Conservation (phyloP, 306 rosid genomes). For the Cicer bijugum region DNA sequence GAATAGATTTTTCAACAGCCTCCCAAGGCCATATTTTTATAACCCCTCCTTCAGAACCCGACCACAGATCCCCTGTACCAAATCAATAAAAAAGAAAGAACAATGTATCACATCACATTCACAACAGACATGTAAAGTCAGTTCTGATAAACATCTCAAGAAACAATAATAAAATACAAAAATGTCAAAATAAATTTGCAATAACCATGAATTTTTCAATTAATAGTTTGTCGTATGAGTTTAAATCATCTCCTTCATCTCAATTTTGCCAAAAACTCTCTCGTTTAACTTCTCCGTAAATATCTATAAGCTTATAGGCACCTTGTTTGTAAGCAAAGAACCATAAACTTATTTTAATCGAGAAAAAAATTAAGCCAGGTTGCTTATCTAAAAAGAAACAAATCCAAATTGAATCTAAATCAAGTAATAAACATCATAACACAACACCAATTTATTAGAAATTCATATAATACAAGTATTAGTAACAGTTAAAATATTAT, state of each 20-base stretch:
- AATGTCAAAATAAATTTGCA: neutral
- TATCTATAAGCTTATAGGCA: neutral
- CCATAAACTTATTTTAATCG: neutral
- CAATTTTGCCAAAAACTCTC: neutral
- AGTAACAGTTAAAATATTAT: neutral
- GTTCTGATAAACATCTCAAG: conserved; percentile 18
- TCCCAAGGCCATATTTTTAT: conserved; percentile 95
- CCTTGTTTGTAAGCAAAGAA: neutral
- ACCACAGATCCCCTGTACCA: conserved; percentile 92
- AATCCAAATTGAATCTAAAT: neutral
- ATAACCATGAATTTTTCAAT: neutral
- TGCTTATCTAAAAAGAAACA: neutral
- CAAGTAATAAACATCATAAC: conserved; percentile 12
- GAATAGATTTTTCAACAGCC: conserved; percentile 74
- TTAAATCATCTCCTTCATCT: neutral
- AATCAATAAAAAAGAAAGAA: conserved; percentile 38
- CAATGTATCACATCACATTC: conserved; percentile 41
- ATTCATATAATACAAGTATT: neutral
- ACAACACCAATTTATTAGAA: conserved; percentile 20
- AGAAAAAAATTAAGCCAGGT: neutral
- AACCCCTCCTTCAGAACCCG: conserved; percentile 90
- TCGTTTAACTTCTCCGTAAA: neutral
- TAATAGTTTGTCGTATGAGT: neutral
- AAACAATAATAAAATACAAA: neutral
- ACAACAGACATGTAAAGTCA: conserved; percentile 35